These are phyloP conservation scores for Starmerella sp. DNA, from an alignment of 805 yeast genomes.

Conservation along the genomic window DNA sequence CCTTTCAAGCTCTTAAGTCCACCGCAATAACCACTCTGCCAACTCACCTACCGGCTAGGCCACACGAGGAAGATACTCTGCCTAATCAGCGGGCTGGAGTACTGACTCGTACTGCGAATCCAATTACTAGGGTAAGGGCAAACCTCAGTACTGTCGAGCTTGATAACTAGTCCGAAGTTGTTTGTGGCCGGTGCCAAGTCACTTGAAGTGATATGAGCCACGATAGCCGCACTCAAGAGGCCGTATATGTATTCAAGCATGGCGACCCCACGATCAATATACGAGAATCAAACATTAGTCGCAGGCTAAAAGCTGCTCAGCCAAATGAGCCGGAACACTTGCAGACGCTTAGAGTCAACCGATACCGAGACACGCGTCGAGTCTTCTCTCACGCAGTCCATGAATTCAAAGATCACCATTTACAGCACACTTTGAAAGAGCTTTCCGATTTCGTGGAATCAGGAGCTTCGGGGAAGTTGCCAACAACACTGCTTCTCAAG, in stretches of 20 bases:
- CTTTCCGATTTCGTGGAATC: constrained; percentile 2
- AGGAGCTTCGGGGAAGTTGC: not conserved
- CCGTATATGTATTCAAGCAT: constrained; percentile 10
- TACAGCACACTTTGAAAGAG: not conserved
- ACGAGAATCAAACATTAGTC: not conserved
- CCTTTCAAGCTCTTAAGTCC: constrained; percentile 20
- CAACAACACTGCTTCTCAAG: constrained; percentile 6
- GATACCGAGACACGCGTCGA: constrained; percentile 8
- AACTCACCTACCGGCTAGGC: constrained; percentile 16
- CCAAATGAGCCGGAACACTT: not conserved
- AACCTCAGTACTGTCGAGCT: too few relatives aligned
- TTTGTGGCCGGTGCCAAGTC: too few relatives aligned
- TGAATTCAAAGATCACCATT: not conserved
- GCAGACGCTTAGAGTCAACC: not conserved
- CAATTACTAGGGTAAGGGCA: not conserved
- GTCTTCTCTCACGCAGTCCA: not conserved
- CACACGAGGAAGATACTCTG: constrained; percentile 2
- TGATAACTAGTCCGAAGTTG: too few relatives aligned
- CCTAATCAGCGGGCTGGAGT: not conserved
- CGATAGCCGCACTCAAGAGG: constrained; percentile 8
- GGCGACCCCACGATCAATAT: constrained; percentile 5
- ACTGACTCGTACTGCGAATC: constrained; percentile 1
- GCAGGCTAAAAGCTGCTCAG: constrained; percentile 1
- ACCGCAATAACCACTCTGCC: constrained; percentile 26
- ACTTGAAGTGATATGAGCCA: not conserved